Evolutionary conservation across 352 stramenopile genomes (phyloP), one percentile per base, ranked within the genome.

Genomic region (Vaucheria bursata): DNA sequence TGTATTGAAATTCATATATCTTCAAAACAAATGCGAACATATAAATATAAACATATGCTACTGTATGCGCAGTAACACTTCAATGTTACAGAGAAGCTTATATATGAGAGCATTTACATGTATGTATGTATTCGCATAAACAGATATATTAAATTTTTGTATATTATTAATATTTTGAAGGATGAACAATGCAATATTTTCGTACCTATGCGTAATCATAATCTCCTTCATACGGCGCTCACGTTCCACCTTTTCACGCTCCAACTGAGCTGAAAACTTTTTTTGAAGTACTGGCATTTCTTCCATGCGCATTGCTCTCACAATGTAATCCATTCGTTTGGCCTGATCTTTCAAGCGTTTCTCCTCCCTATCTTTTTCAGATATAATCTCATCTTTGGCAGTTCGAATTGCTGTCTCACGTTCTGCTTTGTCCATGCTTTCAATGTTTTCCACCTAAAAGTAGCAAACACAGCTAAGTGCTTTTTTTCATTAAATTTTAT

Each of bases 321-420:
- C 92, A 74, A 97, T 91, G 85, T 98, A 97, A 86, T 98, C 94
- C 3, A 98, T 86, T 31, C 91, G 88, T 73, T 95, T 94, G 0
- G 92, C 92, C 68, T 89, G 90, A 52, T 92, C 59, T 40, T 79
- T 79, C 52, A 82, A 37, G 35, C 77, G 77, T 34, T 32, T 88
- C 85, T 97, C 93, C 0, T 93, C 92, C 37, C 96, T 91, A 70
- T 98, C 91, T 83, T 96, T 95, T 79, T 96, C 93, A 83, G 96
- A 96, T 69, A 92, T 87, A 0, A 90, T 87, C 85, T 97, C 96
- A 70, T 97, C 92, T 81, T 95, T 93, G 31, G 95, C 32, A 2
- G n/a, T 73, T 35, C 40, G 38, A 53, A 79, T 18, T 18, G 12
- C 1, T 5, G 76, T 67, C 34, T 86, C 78, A n/a, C 92, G 79